Conservation (phyloP, 306 rosid species). For the Quercus mongolica region DNA sequence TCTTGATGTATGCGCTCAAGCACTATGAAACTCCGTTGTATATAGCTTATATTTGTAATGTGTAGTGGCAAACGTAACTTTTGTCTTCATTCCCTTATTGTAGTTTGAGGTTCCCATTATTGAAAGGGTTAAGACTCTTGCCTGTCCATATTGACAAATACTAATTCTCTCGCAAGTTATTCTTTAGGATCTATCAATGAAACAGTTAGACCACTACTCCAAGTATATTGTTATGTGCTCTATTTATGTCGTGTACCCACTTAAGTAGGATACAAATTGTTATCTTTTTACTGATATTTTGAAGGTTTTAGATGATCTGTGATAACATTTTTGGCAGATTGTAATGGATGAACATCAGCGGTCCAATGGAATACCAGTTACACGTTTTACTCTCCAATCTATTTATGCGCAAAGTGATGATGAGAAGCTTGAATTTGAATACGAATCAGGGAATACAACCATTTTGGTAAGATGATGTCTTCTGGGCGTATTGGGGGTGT, state of each 20-base stretch:
- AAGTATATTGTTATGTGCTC: neutral
- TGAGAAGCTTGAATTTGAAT: conserved; percentile 95
- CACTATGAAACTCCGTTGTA: too few species aligned
- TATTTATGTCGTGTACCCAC: neutral
- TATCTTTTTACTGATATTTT: conserved; percentile 11
- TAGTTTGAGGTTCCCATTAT: too few species aligned
- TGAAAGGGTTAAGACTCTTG: too few species aligned
- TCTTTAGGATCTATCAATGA: too few species aligned
- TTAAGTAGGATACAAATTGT: neutral
- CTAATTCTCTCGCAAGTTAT: too few species aligned
- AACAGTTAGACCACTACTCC: too few species aligned
- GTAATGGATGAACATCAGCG: conserved; percentile 97
- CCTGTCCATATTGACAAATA: too few species aligned
- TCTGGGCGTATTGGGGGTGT: conserved; percentile 11
- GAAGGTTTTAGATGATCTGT: conserved; percentile 8
- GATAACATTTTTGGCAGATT: conserved; percentile 51
- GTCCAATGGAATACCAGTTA: conserved; percentile 87
- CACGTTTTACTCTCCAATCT: conserved; percentile 84
- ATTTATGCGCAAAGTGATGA: conserved; percentile 89
- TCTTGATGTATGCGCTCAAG: too few species aligned
- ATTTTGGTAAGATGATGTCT: conserved; percentile 64
- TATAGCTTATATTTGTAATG: too few species aligned
- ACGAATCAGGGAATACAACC: conserved; percentile 90
- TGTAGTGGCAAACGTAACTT: too few species aligned
- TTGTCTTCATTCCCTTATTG: too few species aligned